phyloP scores from a whole-genome alignment of 2,329 filamentous ascomycete genomes.

The Emydomyces testavorans region DNA sequence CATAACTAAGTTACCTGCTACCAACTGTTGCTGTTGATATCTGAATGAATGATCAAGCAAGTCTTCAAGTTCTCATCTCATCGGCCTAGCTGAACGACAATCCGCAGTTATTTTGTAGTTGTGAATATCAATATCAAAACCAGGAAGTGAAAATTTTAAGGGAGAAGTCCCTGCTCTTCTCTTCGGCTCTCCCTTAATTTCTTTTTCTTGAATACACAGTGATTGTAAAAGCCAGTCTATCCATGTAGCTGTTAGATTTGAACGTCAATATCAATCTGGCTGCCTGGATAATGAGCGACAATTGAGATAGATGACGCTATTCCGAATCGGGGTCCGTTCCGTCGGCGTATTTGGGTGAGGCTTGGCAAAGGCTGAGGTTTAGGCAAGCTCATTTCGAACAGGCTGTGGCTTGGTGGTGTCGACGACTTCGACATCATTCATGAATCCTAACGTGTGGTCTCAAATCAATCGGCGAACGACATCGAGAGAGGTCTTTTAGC shows the following conservation, averaged over 20 bases:
- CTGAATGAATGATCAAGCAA: not conserved
- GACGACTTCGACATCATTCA: not conserved
- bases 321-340: not conserved
- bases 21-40: not conserved
- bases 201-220: no score
- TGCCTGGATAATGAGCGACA: not conserved
- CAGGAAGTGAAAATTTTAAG: no score
- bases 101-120: no score
- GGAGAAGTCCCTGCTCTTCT: no score
- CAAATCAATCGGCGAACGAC: conserved; percentile 1
- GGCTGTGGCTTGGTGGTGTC: conserved; percentile 6
- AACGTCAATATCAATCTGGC: no score
- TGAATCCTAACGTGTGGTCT: not conserved
- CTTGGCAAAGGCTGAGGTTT: not conserved
- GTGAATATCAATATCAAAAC: no score
- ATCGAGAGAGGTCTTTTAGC: not conserved
- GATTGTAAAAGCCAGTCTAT: no score
- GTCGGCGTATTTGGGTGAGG: not conserved
- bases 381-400: conserved; percentile 9
- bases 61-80: not conserved
- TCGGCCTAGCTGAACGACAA: no score
- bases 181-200: no score
- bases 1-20: not conserved
- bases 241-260: no score
- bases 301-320: not conserved